phyloP scores from a whole-genome alignment of 768 basidiomycete species.

The Boletus coccyginus region DNA sequence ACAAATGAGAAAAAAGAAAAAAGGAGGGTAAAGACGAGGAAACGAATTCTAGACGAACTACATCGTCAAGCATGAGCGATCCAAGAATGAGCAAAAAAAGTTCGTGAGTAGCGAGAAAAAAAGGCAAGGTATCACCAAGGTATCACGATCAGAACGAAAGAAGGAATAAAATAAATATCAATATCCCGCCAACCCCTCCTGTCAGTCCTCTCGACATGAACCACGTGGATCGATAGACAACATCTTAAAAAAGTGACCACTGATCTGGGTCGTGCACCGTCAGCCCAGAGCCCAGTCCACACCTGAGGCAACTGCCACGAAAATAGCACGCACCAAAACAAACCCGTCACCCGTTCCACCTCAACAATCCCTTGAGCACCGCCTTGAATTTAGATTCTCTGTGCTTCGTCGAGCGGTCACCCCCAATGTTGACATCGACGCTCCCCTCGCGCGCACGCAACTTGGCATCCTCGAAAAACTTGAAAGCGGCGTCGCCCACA shows the following conservation, averaged over 20 bases:
- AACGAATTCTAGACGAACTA: no score
- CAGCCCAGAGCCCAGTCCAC: neutral
- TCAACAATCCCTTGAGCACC: slow-evolving; percentile 18
- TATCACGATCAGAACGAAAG: neutral
- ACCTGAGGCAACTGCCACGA: no score
- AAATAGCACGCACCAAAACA: slow-evolving; percentile 5
- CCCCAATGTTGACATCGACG: neutral
- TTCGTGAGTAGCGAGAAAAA: neutral
- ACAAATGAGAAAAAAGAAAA: neutral
- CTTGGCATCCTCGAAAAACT: slow-evolving; percentile 13
- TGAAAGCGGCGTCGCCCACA: slow-evolving; percentile 8
- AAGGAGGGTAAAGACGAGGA: neutral
- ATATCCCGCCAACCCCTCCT: neutral
- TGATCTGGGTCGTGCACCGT: neutral
- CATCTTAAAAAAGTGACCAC: neutral
- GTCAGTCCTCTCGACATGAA: neutral
- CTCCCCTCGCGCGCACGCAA: slow-evolving; percentile 1
- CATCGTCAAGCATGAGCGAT: neutral
- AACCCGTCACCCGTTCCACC: slow-evolving; percentile 3
- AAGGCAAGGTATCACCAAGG: no score
- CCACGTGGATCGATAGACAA: neutral
- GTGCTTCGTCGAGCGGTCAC: neutral
- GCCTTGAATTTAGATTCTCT: slow-evolving; percentile 16
- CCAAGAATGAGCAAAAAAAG: neutral
- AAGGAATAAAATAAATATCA: neutral